These are phyloP conservation scores for Cercospora berteroae DNA, from an alignment of 2,329 filamentous ascomycete genomes.

Conservation along the genomic window DNA sequence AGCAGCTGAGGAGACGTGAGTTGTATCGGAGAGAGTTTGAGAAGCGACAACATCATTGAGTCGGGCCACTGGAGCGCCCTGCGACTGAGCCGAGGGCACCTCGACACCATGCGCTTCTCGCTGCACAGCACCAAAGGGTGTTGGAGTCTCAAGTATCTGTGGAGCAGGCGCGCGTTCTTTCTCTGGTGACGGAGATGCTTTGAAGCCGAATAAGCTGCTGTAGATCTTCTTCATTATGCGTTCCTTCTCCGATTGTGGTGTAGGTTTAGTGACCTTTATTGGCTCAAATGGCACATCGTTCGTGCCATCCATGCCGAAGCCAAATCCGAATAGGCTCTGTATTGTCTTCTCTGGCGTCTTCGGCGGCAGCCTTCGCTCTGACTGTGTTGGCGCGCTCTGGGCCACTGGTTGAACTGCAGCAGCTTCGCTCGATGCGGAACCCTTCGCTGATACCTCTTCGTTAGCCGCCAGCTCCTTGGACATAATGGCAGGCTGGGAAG, in stretches of 20 bases:
- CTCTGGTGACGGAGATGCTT: conserved; percentile 29
- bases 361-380: background rate
- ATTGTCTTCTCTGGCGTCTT: conserved; percentile 19
- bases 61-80: background rate
- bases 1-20: background rate
- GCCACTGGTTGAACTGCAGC: background rate
- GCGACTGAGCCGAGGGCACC: background rate
- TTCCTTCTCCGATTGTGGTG: conserved; percentile 33
- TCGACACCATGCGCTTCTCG: background rate
- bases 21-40: background rate
- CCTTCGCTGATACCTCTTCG: background rate
- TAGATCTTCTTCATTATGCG: conserved; percentile 33
- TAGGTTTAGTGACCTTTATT: conserved; percentile 10
- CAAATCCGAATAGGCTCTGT: conserved; percentile 18
- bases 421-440: background rate
- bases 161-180: conserved; percentile 14
- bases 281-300: conserved; percentile 8
- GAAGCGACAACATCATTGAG: background rate
- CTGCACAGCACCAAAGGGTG: conserved; percentile 4
- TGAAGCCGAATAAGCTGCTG: conserved; percentile 35
- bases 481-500: background rate
- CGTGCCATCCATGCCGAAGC: conserved; percentile 26
- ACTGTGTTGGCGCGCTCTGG: background rate
- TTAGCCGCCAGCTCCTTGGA: background rate
- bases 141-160: conserved; percentile 11